Conservation (phyloP, 805 yeast species). For the Yamadazyma takamatsuzukensis region DNA sequence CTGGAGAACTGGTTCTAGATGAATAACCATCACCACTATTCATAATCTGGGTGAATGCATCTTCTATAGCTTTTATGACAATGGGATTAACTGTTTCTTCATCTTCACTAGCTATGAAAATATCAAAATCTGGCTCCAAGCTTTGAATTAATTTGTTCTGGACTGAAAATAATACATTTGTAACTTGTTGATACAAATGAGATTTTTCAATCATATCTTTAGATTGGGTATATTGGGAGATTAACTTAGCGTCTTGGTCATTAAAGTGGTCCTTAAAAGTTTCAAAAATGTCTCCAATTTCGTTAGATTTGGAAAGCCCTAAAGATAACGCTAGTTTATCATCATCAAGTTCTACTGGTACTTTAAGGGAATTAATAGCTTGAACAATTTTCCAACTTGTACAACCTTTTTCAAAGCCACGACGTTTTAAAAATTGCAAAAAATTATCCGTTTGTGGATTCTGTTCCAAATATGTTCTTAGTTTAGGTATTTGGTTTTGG, state of each 20-base stretch:
- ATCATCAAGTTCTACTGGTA: constrained; percentile 55
- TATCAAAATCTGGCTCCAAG: constrained; percentile 39
- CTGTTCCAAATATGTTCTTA: background rate
- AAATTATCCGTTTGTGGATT: too few relatives aligned
- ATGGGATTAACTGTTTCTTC: constrained; percentile 15
- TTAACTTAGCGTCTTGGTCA: constrained; percentile 19
- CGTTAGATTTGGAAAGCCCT: constrained; percentile 48
- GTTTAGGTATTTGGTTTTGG: constrained; percentile 5
- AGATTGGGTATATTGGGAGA: constrained; percentile 21
- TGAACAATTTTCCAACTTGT: too few relatives aligned
- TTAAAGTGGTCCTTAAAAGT: background rate
- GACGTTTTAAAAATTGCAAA: too few relatives aligned
- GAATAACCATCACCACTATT: constrained; percentile 9
- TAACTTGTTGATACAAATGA: constrained; percentile 46
- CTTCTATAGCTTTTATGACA: constrained; percentile 61
- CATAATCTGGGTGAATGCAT: constrained; percentile 62
- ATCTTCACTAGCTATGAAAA: constrained; percentile 8
- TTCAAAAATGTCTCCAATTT: constrained; percentile 42
- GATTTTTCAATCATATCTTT: constrained; percentile 10
- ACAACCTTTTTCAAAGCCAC: too few relatives aligned
- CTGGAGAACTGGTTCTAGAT: constrained; percentile 9
- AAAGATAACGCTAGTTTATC: constrained; percentile 32
- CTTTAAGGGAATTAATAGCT: constrained; percentile 40
- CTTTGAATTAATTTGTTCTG: constrained; percentile 52
- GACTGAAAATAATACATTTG: constrained; percentile 54